phyloP scores from a whole-genome alignment of 768 basidiomycete genomes.

The Pleurotus salmoneostramineus region DNA sequence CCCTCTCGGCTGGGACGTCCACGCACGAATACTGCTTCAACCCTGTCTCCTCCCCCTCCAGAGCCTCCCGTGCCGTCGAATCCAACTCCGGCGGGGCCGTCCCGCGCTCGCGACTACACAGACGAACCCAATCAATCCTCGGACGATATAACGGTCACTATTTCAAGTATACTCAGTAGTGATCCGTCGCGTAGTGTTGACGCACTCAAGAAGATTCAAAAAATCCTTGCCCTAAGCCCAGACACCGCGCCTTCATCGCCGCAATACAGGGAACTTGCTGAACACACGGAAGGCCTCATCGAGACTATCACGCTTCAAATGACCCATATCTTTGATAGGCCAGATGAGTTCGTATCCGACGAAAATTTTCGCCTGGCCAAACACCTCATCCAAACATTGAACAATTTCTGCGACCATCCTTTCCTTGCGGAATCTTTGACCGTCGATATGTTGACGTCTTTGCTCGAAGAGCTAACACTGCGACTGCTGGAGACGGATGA shows the following conservation, averaged over 20 bases:
- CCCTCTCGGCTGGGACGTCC: slow-evolving; percentile 76
- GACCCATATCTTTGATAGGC: slow-evolving; percentile 86
- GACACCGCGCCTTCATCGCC: slow-evolving; percentile 66
- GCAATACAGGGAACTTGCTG: slow-evolving; percentile 73
- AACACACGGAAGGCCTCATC: slow-evolving; percentile 79
- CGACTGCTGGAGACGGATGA: slow-evolving; percentile 94
- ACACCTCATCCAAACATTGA: slow-evolving; percentile 94
- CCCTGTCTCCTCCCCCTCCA: slow-evolving; percentile 13
- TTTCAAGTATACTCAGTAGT: slow-evolving; percentile 86
- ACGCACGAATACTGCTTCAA: slow-evolving; percentile 36
- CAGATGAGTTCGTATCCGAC: slow-evolving; percentile 65
- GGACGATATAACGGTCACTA: slow-evolving; percentile 74
- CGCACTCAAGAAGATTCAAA: slow-evolving; percentile 90
- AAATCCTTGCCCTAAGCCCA: slow-evolving; percentile 72
- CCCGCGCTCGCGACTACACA: neutral
- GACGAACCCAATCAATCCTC: slow-evolving; percentile 26
- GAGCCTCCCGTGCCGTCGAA: slow-evolving; percentile 1
- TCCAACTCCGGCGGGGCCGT: neutral
- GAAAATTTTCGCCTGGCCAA: slow-evolving; percentile 93
- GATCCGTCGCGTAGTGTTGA: slow-evolving; percentile 87
- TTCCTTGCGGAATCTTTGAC: slow-evolving; percentile 86
- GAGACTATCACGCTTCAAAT: slow-evolving; percentile 90
- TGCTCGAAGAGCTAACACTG: slow-evolving; percentile 90
- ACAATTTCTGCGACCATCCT: slow-evolving; percentile 89
- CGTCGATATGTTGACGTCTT: slow-evolving; percentile 75